A percentile compares a stretch with the other conserved stretches of the same genome.
Conservation (phyloP, 441 rosid genomes). For the Populus tomentosa region DNA sequence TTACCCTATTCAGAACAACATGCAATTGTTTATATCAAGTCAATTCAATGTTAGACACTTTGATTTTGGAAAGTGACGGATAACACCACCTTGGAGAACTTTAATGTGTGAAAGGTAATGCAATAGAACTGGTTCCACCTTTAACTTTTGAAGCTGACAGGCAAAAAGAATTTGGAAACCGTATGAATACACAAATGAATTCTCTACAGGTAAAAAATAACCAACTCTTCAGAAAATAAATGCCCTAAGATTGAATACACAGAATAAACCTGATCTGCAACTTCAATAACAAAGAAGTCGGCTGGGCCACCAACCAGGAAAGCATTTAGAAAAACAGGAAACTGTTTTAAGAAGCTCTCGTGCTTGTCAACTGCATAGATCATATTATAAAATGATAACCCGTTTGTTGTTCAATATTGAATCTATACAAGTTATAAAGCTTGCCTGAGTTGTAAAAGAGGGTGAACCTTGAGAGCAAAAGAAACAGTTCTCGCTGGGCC, state of each 20-base stretch:
- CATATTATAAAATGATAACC: conserved; percentile 10
- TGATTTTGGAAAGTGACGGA: neutral
- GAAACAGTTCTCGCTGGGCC: conserved; percentile 87
- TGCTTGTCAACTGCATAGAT: conserved; percentile 66
- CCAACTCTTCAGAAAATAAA: neutral
- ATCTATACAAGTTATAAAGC: neutral
- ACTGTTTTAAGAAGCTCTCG: conserved; percentile 64
- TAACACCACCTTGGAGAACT: conserved; percentile 66
- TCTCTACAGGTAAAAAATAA: neutral
- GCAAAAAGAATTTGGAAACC: neutral
- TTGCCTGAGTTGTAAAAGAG: conserved; percentile 87
- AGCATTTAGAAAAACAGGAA: conserved; percentile 76
- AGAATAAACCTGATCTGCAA: conserved; percentile 71
- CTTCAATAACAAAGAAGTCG: conserved; percentile 89
- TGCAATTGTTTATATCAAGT: neutral
- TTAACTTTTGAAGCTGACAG: conserved; percentile 81
- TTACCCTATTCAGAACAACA: neutral
- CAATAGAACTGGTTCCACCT: conserved; percentile 94
- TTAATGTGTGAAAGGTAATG: conserved; percentile 83
- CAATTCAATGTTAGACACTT: neutral
- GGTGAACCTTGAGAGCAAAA: conserved; percentile 83
- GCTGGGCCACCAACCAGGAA: conserved; percentile 87
- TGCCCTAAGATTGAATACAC: neutral
- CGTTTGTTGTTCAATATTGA: conserved; percentile 2
- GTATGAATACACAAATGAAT: neutral